Percentiles rank a stretch among this genome's conserved stretches.
Conservation (phyloP, 345 rosid genomes). For the Euphorbia peplus region DNA sequence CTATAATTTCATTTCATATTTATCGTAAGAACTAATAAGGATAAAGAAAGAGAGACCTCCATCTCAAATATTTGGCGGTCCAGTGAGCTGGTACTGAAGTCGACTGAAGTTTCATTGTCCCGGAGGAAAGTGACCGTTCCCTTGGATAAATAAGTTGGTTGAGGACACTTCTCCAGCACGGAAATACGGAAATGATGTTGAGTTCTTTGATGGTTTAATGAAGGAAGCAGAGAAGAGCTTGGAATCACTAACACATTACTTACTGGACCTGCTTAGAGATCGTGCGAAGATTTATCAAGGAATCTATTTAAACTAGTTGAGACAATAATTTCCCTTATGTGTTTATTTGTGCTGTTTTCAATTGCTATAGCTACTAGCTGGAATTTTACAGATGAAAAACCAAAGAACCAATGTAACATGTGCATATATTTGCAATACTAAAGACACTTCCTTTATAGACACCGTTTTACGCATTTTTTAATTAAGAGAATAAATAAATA, state of each 20-base stretch:
- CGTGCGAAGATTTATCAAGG: slow-evolving; percentile 3
- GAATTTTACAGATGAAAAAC: not conserved
- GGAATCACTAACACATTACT: slow-evolving; percentile 38
- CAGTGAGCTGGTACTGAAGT: slow-evolving; percentile 23
- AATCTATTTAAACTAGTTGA: not conserved
- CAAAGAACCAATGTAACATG: not conserved
- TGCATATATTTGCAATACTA: not conserved
- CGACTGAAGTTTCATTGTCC: slow-evolving; percentile 11
- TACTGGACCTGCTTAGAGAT: slow-evolving; percentile 37
- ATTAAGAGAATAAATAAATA: not conserved
- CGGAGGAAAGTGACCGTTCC: slow-evolving; percentile 24
- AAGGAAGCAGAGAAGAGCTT: slow-evolving; percentile 22
- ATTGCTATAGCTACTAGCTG: not conserved
- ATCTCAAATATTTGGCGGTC: slow-evolving; percentile 30
- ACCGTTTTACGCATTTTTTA: not conserved
- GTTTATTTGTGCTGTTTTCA: not conserved
- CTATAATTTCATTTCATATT: not conserved
- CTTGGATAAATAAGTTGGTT: slow-evolving; percentile 19
- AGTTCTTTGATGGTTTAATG: slow-evolving; percentile 29
- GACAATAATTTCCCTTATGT: not conserved
- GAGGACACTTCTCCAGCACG: slow-evolving; percentile 39
- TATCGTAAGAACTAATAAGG: not conserved
- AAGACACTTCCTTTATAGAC: not conserved
- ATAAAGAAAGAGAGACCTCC: slow-evolving; percentile 30
- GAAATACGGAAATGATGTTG: slow-evolving; percentile 27